Base-by-base conservation (phyloP, 2,329 filamentous ascomycete species). In the Mariannaea sp. region DNA sequence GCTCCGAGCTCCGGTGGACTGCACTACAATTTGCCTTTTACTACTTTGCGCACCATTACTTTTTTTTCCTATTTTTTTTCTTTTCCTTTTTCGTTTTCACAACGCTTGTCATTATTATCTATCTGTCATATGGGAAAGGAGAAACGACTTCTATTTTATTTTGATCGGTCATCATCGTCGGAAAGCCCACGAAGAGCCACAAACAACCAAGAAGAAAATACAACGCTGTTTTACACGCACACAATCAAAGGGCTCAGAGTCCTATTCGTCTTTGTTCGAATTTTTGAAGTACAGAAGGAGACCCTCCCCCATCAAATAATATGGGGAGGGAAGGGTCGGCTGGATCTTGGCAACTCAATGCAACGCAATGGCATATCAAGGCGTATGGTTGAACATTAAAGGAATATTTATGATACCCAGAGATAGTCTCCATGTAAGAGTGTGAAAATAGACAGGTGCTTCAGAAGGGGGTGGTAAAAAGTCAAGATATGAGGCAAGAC, bases 51-150 rank as follows among this genome's bases (percentile, higher is more conserved):
- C 40, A 45, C 38, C 39, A 43, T 14, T 9, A 38, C 24, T 30
- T 33, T 8, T 3, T 20, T 39, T 43, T 22, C 29, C 24, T 30
- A 19, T 20, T 30, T 36, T 4, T 13, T 33, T 39, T 36, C 14
- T 27, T 32, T 30, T 26, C 17, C 24, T 42, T 4, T 27, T 22
- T 40, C 39, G 39, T 33, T 40, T 46, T 29, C n/a, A 40, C 46
- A 51, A 43, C 39, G 48, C 17, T 43, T 54, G 45, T 48, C 39
- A 54, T 49, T 53, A 53, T 35, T 53, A 39, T 33, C 44, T 55
- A 48, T 54, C 26, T 43, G 32, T 40, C 40, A 50, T 45, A 49
- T 24, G 52, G 52, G 33, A 40, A 32, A 43, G 46, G 51, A 32
- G 30, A 29, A 49, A 39, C 39, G 40, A 44, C 36, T 32, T n/a